phyloP scores from a whole-genome alignment of 2,329 filamentous ascomycete genomes.

The Leptographium flavum region DNA sequence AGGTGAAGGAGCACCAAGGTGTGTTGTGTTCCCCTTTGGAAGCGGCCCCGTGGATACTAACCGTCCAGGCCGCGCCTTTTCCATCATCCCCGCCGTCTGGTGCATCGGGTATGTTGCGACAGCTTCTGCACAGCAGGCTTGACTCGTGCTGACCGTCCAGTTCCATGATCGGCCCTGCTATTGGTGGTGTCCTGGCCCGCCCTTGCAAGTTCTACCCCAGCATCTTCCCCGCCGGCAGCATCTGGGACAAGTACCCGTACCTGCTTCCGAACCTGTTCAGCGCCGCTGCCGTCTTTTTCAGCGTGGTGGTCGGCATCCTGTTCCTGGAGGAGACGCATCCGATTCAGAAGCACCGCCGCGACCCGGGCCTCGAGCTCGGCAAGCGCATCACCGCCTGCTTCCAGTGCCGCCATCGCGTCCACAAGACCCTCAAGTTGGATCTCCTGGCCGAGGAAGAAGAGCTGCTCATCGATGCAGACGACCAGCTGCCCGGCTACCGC shows the following conservation, averaged over 20 bases:
- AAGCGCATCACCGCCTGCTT: constrained; percentile 46
- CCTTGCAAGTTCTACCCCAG: constrained; percentile 71
- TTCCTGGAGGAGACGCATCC: constrained; percentile 92
- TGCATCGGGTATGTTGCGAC: constrained; percentile 56
- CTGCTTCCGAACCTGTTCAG: constrained; percentile 87
- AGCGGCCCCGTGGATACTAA: neutral
- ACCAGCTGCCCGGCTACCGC: constrained; percentile 55
- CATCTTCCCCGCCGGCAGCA: constrained; percentile 55
- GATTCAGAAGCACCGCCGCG: constrained; percentile 60
- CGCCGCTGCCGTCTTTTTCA: constrained; percentile 59
- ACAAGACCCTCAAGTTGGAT: constrained; percentile 15
- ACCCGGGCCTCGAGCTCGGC: constrained; percentile 65
- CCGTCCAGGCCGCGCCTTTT: constrained; percentile 69
- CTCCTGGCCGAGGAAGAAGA: constrained; percentile 37
- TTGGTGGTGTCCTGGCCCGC: constrained; percentile 79
- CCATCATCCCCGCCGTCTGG: constrained; percentile 97
- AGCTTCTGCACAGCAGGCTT: neutral
- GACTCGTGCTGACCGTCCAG: constrained; percentile 30
- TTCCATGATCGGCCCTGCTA: constrained; percentile 81
- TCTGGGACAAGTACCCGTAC: constrained; percentile 83
- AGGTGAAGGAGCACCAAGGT: constrained; percentile 86
- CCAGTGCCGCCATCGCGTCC: constrained; percentile 14
- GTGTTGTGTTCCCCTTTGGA: constrained; percentile 20
- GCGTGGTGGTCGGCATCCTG: constrained; percentile 64
- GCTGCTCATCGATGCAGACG: constrained; percentile 46